Base-by-base conservation (phyloP, 1,284 basidiomycete genomes). In the Pseudozyma tsukubaensis region DNA sequence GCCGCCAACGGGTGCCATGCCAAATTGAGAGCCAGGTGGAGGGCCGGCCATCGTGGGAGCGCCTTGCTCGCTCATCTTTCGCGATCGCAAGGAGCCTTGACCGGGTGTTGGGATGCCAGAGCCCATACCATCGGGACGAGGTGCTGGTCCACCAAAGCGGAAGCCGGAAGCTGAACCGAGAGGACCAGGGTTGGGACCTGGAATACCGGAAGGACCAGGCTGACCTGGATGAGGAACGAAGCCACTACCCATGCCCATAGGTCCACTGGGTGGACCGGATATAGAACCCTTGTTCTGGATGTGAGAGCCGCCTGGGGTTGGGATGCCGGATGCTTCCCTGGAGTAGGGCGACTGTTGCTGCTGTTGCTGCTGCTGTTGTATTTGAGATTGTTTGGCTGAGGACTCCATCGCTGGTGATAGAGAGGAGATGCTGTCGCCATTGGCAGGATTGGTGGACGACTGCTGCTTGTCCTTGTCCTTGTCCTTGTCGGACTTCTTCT, bases 401-500 rank as follows among this genome's bases (percentile, higher is more conserved):
- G 52, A 36, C 16, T 78, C 75, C 58, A 70, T 59, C 21, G 65
- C 45, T 29, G 76, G 76, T 3, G 76, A 71, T 40, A 67, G 50
- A n/a, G 61, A 67, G 1, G 74, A 66, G 43, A 62, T 60, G 55
- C 68, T 72, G 50, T 71, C 65, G 50, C 59, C 57, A 58, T 67
- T 69, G 48, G 49, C 52, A 18, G 70, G 44, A 49, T 35, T 39
- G n/a, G 62, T 52, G 29, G 7, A 45, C 49, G 9, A 44, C 51
- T 13, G 57, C 50, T 65, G 60, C 43, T 65, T 58, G 13, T 65
- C 43, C 49, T 71, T 71, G 43, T 57, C 66, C 57, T 66, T 72
- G 53, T 76, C 70, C 56, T 69, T 66, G 60, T 81, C 79, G 55
- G 79, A 78, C 72, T 80, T 81, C 58, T 77, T 77, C 70, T 81